A percentile compares a stretch with the other conserved stretches of the same genome.
Conservation (phyloP, 805 yeast genomes). For the Myxozyma vanderwaltii region DNA sequence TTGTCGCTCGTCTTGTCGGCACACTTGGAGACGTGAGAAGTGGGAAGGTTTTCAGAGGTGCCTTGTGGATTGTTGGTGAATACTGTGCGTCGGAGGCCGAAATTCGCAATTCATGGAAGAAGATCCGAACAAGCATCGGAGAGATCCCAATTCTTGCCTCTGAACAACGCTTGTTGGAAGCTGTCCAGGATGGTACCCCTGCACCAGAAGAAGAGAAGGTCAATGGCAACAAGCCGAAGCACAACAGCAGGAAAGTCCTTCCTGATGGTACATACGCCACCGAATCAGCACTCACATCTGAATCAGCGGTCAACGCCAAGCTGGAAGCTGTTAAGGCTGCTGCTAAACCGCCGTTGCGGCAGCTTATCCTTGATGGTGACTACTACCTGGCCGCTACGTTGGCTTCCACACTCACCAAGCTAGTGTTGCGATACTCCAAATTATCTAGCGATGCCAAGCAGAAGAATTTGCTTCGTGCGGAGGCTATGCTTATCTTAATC, state of each 20-base stretch:
- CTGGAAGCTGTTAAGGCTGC: conserved; percentile 47
- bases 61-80: conserved; percentile 96
- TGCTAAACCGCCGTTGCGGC: conserved; percentile 69
- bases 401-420: conserved; percentile 83
- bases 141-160: conserved; percentile 86
- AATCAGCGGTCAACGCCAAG: conserved; percentile 40
- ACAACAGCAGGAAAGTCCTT: conserved; percentile 74
- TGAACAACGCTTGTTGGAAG: conserved; percentile 54
- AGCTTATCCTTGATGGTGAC: conserved; percentile 80
- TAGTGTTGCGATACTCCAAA: conserved; percentile 73
- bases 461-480: conserved; percentile 86
- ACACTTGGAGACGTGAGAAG: conserved; percentile 71
- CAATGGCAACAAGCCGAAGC: conserved; percentile 41
- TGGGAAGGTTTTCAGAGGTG: conserved; percentile 90
- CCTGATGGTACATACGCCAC: conserved; percentile 99
- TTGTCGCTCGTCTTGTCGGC: conserved; percentile 61
- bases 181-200: conserved; percentile 44
- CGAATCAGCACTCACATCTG: conserved; percentile 70
- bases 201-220: conserved; percentile 38
- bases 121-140: conserved; percentile 78
- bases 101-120: conserved; percentile 83
- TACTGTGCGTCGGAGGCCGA: conserved; percentile 71
- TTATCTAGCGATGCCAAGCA: conserved; percentile 53
- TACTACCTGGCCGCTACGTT: conserved; percentile 87
- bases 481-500: conserved; percentile 89